These are phyloP conservation scores for Aschersonia sp. DNA, from an alignment of 2,329 filamentous ascomycete species.

Conservation along the genomic window DNA sequence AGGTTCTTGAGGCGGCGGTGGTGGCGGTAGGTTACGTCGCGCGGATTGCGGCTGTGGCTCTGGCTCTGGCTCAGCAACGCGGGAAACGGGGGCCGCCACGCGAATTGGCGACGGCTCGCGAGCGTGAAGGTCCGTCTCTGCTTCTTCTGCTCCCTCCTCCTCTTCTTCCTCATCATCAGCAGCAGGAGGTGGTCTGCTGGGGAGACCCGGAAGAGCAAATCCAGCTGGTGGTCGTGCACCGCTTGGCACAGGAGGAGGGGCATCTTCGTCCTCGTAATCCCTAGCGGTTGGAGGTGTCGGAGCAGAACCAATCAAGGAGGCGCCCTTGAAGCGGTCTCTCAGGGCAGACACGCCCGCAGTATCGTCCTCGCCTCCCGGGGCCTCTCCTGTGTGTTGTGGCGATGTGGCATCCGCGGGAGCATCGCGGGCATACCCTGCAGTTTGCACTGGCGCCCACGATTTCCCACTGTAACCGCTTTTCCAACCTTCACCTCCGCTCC, in stretches of 20 bases:
- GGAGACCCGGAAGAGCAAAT: slow-evolving; percentile 66
- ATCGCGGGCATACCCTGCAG: slow-evolving; percentile 47
- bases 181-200: slow-evolving; percentile 42
- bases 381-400: slow-evolving; percentile 46
- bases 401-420: slow-evolving; percentile 31
- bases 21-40: slow-evolving; percentile 37
- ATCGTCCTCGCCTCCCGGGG: slow-evolving; percentile 33
- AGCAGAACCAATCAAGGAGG: slow-evolving; percentile 50
- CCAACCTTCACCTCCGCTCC: slow-evolving; percentile 64
- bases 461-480: slow-evolving; percentile 86
- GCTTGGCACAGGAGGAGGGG: slow-evolving; percentile 31
- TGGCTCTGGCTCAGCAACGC: slow-evolving; percentile 37
- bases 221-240: slow-evolving; percentile 59
- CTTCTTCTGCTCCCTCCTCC: slow-evolving; percentile 29
- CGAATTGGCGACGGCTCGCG: slow-evolving; percentile 63
- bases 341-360: slow-evolving; percentile 57
- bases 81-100: slow-evolving; percentile 71
- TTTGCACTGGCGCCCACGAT: slow-evolving; percentile 75
- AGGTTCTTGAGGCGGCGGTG: slow-evolving; percentile 51
- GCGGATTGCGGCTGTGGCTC: slow-evolving; percentile 32
- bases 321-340: slow-evolving; percentile 69
- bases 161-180: slow-evolving; percentile 37
- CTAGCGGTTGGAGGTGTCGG: slow-evolving; percentile 21
- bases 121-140: slow-evolving; percentile 35
- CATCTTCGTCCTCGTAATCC: slow-evolving; percentile 23